These are phyloP conservation scores for Starmerella scarabaei DNA, from an alignment of 805 yeast species.

Conservation along the genomic window DNA sequence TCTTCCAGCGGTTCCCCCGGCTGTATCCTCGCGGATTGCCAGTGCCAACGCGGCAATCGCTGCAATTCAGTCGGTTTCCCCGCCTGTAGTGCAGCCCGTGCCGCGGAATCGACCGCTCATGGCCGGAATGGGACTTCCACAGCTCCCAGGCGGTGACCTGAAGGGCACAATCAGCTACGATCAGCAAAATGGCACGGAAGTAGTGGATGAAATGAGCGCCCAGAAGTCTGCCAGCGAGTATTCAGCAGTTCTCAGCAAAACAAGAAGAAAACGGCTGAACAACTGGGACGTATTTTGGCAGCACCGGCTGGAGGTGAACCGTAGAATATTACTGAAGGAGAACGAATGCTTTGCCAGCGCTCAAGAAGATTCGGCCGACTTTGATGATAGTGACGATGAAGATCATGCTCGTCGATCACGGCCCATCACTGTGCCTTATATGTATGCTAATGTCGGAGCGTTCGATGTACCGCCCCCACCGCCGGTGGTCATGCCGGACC, in stretches of 20 bases:
- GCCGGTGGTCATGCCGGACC: slow-evolving; percentile 22
- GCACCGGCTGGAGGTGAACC: slow-evolving; percentile 16
- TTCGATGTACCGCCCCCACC: slow-evolving; percentile 20
- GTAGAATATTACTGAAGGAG: slow-evolving; percentile 16
- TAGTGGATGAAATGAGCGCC: slow-evolving; percentile 21
- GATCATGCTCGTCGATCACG: slow-evolving; percentile 11
- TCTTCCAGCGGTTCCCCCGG: not conserved
- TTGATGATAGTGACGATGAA: slow-evolving; percentile 19
- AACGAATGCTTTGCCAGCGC: slow-evolving; percentile 20
- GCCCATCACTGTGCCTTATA: slow-evolving; percentile 17
- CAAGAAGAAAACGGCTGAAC: slow-evolving; percentile 23
- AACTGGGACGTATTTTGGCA: slow-evolving; percentile 28
- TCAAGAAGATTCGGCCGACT: slow-evolving; percentile 16
- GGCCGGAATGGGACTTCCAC: slow-evolving; percentile 16
- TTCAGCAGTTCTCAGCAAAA: slow-evolving; percentile 20
- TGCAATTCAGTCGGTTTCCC: slow-evolving; percentile 18
- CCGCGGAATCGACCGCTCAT: slow-evolving; percentile 15
- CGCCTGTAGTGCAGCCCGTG: slow-evolving; percentile 16
- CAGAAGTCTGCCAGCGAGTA: slow-evolving; percentile 20
- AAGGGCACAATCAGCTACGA: slow-evolving; percentile 17
- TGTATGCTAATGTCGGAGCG: slow-evolving; percentile 18
- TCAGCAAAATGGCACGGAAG: slow-evolving; percentile 4
- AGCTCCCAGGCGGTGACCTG: slow-evolving; percentile 22
- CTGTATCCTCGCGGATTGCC: slow-evolving; percentile 15
- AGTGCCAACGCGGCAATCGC: slow-evolving; percentile 20